These are phyloP conservation scores for Suhomyces bokatorum DNA, from an alignment of 1,139 yeast species.

Conservation along the genomic window DNA sequence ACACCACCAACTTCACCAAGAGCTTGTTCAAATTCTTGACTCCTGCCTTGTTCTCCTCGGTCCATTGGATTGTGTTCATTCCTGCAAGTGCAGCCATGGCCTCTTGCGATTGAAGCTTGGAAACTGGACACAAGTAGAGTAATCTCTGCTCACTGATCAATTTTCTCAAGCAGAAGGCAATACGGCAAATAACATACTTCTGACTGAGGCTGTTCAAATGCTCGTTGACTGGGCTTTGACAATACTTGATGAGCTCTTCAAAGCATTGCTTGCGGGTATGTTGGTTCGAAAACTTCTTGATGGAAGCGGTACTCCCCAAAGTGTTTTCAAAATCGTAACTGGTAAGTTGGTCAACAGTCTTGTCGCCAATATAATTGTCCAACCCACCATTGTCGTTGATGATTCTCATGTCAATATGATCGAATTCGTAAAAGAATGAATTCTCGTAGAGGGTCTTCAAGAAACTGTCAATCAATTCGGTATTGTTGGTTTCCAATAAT, in stretches of 20 bases:
- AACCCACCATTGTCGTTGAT: constrained; percentile 5
- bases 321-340: constrained; percentile 27
- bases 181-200: constrained; percentile 29
- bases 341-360: constrained; percentile 20
- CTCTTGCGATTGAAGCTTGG: constrained; percentile 40
- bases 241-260: constrained; percentile 31
- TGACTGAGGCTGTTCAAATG: constrained; percentile 24
- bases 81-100: constrained; percentile 30
- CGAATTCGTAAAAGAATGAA: constrained; percentile 53
- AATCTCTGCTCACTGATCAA: constrained; percentile 37
- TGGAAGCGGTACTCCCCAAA: constrained; percentile 37
- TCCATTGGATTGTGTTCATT: constrained; percentile 16
- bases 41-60: constrained; percentile 4
- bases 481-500: constrained; percentile 25
- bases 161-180: constrained; percentile 37
- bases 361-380: constrained; percentile 2
- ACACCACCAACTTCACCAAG: constrained; percentile 30
- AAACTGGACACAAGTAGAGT: constrained; percentile 33
- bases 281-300: constrained; percentile 25
- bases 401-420: constrained; percentile 37
- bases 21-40: constrained; percentile 21
- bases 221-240: constrained; percentile 16
- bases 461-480: constrained; percentile 40
- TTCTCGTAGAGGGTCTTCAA: constrained; percentile 31
- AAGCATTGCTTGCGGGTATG: constrained; percentile 35